Base-by-base conservation (phyloP, 2,329 filamentous ascomycete species). In the Diaporthe vaccinii region DNA sequence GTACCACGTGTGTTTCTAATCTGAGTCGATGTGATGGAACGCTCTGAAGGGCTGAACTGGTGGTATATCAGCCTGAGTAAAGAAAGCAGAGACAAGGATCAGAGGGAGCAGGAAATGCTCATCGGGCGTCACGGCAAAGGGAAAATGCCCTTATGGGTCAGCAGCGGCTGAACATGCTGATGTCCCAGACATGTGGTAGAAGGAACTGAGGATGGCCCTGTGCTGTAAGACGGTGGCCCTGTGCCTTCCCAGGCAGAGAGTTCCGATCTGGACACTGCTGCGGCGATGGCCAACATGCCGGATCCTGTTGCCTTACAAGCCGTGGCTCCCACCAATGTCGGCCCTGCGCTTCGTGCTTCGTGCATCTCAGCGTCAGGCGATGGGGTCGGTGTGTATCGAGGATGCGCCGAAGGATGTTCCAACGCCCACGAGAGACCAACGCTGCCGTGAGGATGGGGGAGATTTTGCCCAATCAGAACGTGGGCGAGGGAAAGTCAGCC, bases 1-100 rank as follows among this genome's bases (percentile, higher is more conserved):
- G 46, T 14, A 61, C 25, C 51, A 20, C 20, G 39, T 17, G 22
- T 75, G 57, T 73, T 62, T 75, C 74, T 75, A 39, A 75, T 67
- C 46, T 59, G 36, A 58, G 59, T 20, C 25, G 14, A 44, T 51
- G 39, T 51, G 69, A 73, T 67, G 73, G 68, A 67, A 72, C 68
- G 28, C 44, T 49, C 57, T 68, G 41, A 61, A 46, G 58, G 44
- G 44, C 41, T 75, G 34, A 49, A 57, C 49, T 65, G 69, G 36
- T 39, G 39, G 69, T 49, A 46, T 46, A 44, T 57, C 25, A 55
- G 39, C 34, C 22, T 20, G 25, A 28, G 70, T 51, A 62, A 55
- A 72, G 36, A 39, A 4, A 57, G 14, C 9, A 31, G 34, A 34
- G 41, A n/a, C 68, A 57, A 65, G 73, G 68, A 53, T 49, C 57